Evolutionary conservation across 2,329 filamentous ascomycete species (phyloP), one percentile per base, ranked within the genome.

Genomic region (Helicocarpus griseus): DNA sequence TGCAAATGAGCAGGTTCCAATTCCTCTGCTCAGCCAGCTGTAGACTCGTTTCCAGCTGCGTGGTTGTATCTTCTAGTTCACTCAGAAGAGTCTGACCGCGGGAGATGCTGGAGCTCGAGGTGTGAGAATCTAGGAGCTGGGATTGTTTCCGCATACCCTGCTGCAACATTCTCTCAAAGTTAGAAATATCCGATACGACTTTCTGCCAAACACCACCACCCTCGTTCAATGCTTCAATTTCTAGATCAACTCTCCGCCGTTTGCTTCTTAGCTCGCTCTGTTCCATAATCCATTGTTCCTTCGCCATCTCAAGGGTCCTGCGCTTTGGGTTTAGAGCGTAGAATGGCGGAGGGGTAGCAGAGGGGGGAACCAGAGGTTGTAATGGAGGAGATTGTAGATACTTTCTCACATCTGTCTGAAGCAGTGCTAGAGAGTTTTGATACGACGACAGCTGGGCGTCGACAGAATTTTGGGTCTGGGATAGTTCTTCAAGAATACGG

Each of bases 1-100:
- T 80, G 52, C 77, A 81, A 24, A 82, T 74, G 28, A 85, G 70
- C 19, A 84, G 64, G 49, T 77, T 82, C 81, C 81, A 85, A 48
- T 74, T 71, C 45, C 72, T 73, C 4, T 70, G 67, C 49, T 79
- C 73, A 1, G 80, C 78, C 17, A 74, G 57, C 13, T 74, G 68
- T 48, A 79, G 60, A 51, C 77, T 73, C 2, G 66, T 63, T 56
- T 80, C 71, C 8, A 84, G 62, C 11, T 69, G 69, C 1, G 60
- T 58, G 6, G 75, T 73, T 1, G 73, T 73, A 19, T 63, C 58
- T 19, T 75, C 69, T 64, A 83, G 71, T 38, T 75, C 68, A 5
- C 61, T 60, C 36, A 77, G 50, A 7, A 77, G 63, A 48, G 58
- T 54, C 46, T 26, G 35, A 53, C 50, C 45, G 56, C 48, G 21